Conservation (phyloP, 2,329 filamentous ascomycete genomes). For the Colletotrichum caudatum region DNA sequence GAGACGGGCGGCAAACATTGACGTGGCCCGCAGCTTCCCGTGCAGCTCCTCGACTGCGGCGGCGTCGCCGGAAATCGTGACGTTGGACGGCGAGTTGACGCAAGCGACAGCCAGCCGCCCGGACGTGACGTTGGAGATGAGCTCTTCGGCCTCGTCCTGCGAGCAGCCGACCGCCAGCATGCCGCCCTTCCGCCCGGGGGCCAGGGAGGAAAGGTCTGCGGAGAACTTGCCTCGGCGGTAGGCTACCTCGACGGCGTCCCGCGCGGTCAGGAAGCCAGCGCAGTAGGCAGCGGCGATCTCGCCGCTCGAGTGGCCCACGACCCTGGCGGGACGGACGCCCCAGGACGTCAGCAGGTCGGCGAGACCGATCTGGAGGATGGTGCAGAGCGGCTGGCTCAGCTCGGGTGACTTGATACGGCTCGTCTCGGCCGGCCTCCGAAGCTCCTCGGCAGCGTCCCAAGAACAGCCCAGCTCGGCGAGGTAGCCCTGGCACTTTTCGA, state of each 20-base stretch:
- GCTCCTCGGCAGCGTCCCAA: no score
- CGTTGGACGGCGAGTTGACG: constrained; percentile 45
- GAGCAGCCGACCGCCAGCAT: constrained; percentile 32
- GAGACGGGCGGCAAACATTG: constrained; percentile 41
- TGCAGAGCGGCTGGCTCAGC: constrained; percentile 51
- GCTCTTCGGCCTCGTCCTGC: neutral
- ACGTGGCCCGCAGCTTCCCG: no score
- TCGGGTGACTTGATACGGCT: constrained; percentile 21
- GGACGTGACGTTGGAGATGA: no score
- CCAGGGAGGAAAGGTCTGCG: no score
- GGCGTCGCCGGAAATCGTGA: constrained; percentile 44
- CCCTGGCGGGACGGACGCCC: constrained; percentile 26
- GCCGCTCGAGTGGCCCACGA: constrained; percentile 54
- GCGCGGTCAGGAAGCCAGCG: neutral
- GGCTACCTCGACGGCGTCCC: neutral
- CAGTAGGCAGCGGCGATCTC: constrained; percentile 55
- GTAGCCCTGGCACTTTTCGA: no score
- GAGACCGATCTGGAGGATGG: constrained; percentile 54
- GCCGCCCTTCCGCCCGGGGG: constrained; percentile 3
- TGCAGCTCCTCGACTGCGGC: no score
- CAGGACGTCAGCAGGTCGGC: constrained; percentile 44
- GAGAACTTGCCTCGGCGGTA: constrained; percentile 5
- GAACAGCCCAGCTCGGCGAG: no score
- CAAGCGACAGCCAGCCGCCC: constrained; percentile 39
- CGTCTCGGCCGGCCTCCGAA: neutral